These are phyloP conservation scores for Metschnikowia shivogae DNA, from an alignment of 805 yeast species.

Conservation along the genomic window DNA sequence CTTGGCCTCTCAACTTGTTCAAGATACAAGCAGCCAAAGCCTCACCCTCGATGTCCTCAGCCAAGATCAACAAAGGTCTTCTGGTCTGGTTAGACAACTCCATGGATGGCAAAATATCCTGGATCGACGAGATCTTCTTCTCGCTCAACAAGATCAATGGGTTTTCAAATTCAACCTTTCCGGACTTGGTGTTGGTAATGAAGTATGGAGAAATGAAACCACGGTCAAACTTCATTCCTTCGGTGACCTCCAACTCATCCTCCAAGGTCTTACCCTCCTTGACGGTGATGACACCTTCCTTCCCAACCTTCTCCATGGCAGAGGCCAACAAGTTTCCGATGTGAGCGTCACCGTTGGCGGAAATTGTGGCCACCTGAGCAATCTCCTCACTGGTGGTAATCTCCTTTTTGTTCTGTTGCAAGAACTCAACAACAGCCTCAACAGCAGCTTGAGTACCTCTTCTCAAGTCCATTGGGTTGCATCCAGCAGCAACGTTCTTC, in stretches of 20 bases:
- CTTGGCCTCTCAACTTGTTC: slow-evolving; percentile 97
- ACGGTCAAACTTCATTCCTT: slow-evolving; percentile 98
- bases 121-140: slow-evolving; percentile 87
- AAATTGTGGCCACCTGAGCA: slow-evolving; percentile 96
- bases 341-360: slow-evolving; percentile 94
- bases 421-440: slow-evolving; percentile 81
- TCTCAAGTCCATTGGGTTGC: slow-evolving; percentile 98
- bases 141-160: slow-evolving; percentile 86
- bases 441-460: slow-evolving; percentile 97
- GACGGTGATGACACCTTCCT: slow-evolving; percentile 97
- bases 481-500: slow-evolving; percentile 97
- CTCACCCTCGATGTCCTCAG: slow-evolving; percentile 97
- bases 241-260: slow-evolving; percentile 92
- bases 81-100: slow-evolving; percentile 90
- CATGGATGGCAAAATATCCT: slow-evolving; percentile 87
- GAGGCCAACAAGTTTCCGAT: slow-evolving; percentile 87
- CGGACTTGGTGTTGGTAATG: slow-evolving; percentile 86
- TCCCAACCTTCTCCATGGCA: slow-evolving; percentile 98
- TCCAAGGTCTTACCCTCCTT: slow-evolving; percentile 96
- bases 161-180: slow-evolving; percentile 92
- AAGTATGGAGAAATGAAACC: slow-evolving; percentile 97
- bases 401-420: slow-evolving; percentile 83
- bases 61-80: slow-evolving; percentile 88
- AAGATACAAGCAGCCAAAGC: slow-evolving; percentile 97
- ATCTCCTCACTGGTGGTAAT: slow-evolving; percentile 92